Base-by-base conservation (phyloP, 768 basidiomycete species). In the Pholiota microspora region DNA sequence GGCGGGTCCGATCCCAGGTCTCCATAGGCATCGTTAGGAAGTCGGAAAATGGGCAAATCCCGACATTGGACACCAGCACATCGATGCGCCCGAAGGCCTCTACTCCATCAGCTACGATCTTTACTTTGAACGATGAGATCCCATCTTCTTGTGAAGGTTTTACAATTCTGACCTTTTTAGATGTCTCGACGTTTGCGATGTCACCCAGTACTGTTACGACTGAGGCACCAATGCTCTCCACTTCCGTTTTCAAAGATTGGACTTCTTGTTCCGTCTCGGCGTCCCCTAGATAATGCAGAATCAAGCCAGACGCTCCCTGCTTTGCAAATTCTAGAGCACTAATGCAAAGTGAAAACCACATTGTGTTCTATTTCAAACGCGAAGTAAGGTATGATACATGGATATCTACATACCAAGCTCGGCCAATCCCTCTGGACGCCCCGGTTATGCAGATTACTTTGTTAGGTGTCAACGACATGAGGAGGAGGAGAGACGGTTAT, bases 41-140 rank as follows among this genome's bases (percentile, higher is more conserved):
- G 35, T 86, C 82, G 34, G 85, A 80, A 68, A 91, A 90, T 1
- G 88, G 88, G 65, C 89, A 91, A 57, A 90, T 89, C 10, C 89
- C 77, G 40, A 77, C 77, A 52, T 75, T 76, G 6, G 70, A 71
- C n/a, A 73, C 71, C 7, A 77, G 70, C 31, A 73, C 72, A 70
- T 85, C 85, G 57, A 89, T 85, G 15, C 88, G 72, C 1, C 79
- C 78, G 64, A 89, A 89, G 2, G 75, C 67, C n/a, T 74, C 68
- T 0, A 87, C 76, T 13, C 83, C 83, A n/a, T 64, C 73, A 45
- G 76, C 69, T 1, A 89, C 85, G 57, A 90, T 84, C 86, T 88
- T 49, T 27, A 7, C n/a, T 16, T 55, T 46, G 29, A 24, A 18
- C 42, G 23, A 13, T 3, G 16, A 24, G 38, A 42, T 32, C 28